phyloP scores from a whole-genome alignment of 2,329 filamentous ascomycete genomes.

The Elsinoe fawcettii region DNA sequence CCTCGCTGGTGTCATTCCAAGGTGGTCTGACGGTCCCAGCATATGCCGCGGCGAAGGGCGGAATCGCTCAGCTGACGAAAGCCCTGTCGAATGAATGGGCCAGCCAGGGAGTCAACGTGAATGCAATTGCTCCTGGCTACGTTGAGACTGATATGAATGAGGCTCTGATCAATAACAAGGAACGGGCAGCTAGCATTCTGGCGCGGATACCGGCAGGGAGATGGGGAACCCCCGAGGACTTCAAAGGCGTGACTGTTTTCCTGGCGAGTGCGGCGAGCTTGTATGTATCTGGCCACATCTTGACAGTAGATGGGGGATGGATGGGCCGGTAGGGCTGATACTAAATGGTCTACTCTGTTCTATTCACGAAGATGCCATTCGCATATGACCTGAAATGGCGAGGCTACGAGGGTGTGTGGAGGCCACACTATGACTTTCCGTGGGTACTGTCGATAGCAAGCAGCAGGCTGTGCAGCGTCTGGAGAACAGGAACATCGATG shows the following conservation, averaged over 20 bases:
- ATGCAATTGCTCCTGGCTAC: constrained; percentile 83
- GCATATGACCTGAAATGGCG: no score
- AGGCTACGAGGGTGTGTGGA: no score
- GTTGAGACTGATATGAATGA: constrained; percentile 91
- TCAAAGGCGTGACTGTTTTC: constrained; percentile 74
- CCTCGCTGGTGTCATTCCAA: constrained; percentile 71
- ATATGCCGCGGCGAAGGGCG: constrained; percentile 80
- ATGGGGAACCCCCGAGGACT: constrained; percentile 79
- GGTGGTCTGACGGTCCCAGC: constrained; percentile 82
- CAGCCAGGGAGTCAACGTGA: constrained; percentile 69
- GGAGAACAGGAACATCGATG: no score
- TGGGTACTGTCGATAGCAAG: no score
- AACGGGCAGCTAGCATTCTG: constrained; percentile 64
- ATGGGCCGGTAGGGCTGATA: constrained; percentile 59
- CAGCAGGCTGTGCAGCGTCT: no score
- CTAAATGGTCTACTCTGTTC: not conserved
- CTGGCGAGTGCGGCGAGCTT: constrained; percentile 65
- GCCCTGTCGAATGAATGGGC: constrained; percentile 82
- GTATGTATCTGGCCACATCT: constrained; percentile 73
- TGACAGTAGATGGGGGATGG: constrained; percentile 86
- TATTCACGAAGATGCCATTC: no score
- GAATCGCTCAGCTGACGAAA: constrained; percentile 76
- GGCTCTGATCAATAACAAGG: constrained; percentile 65
- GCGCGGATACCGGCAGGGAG: constrained; percentile 73
- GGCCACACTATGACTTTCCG: no score